A percentile compares a stretch with the other conserved stretches of the same genome.
These are phyloP conservation scores for Alternaria burnsii DNA, from an alignment of 2,329 filamentous ascomycete genomes.

Conservation along the genomic window DNA sequence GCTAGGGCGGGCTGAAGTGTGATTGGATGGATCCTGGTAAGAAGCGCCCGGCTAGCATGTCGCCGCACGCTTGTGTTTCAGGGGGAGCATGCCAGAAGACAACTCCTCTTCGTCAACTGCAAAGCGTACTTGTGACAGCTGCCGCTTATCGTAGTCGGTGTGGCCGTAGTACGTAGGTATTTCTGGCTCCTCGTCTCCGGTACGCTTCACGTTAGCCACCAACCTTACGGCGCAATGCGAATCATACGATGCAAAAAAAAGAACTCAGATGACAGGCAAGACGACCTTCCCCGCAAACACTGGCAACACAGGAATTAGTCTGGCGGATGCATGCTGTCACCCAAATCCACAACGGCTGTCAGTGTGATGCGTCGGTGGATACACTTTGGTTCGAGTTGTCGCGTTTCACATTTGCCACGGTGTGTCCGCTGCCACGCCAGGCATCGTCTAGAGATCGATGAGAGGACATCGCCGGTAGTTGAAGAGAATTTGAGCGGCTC, in stretches of 20 bases:
- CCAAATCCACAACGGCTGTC: not conserved
- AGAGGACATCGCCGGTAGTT: not conserved
- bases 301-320: not conserved
- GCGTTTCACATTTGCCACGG: not conserved
- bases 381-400: not conserved
- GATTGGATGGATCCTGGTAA: conserved; percentile 37
- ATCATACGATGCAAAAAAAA: not conserved
- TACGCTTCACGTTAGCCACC: conserved; percentile 3
- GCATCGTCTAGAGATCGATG: not conserved
- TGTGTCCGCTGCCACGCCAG: not conserved
- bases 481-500: not conserved
- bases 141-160: conserved; percentile 15
- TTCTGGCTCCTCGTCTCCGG: conserved; percentile 11
- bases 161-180: conserved; percentile 14
- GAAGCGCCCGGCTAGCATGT: conserved; percentile 40
- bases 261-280: not conserved
- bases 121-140: conserved; percentile 25
- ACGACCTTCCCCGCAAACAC: not conserved
- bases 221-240: not conserved
- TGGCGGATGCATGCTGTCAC: not conserved
- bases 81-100: conserved; percentile 23
- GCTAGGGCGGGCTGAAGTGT: conserved; percentile 20
- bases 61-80: conserved; percentile 38
- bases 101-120: conserved; percentile 17
- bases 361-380: not conserved